A percentile compares a stretch with the other conserved stretches of the same genome.
phyloP scores from a whole-genome alignment of 192 early-diverging fungal species.

The Backusella australiensis region DNA sequence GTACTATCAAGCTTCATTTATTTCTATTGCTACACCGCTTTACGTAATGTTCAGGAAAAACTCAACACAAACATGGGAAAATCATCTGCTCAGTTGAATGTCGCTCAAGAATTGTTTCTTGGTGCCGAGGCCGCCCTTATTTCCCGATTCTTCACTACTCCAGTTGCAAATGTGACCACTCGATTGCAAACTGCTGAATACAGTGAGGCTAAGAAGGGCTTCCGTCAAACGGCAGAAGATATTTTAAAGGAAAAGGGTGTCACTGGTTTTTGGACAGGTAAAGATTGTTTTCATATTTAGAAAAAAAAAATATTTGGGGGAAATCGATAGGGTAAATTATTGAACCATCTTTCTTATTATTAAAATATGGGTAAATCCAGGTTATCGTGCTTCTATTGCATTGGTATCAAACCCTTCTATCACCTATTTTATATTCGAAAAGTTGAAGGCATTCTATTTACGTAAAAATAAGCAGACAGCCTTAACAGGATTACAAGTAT shows the following conservation, averaged over 20 bases:
- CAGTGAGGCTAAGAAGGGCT: constrained; percentile 25
- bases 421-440: constrained; percentile 53
- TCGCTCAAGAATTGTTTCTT: constrained; percentile 47
- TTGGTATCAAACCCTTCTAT: constrained; percentile 49
- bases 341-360: not conserved
- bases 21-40: constrained; percentile 47
- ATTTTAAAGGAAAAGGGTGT: constrained; percentile 44
- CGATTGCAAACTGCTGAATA: constrained; percentile 38
- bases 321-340: not conserved
- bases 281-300: not conserved
- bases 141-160: constrained; percentile 47
- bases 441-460: constrained; percentile 33
- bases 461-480: constrained; percentile 13
- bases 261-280: constrained; percentile 48
- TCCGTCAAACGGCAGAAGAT: constrained; percentile 30
- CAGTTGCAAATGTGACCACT: constrained; percentile 48
- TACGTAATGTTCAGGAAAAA: constrained; percentile 44
- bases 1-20: constrained; percentile 51
- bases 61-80: constrained; percentile 28
- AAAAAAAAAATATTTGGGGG: not conserved
- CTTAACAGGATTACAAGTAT: constrained; percentile 40
- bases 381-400: constrained; percentile 47
- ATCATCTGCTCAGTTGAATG: constrained; percentile 34
- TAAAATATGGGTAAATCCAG: constrained; percentile 7
- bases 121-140: constrained; percentile 51